These are phyloP conservation scores for Alternaria ventricosa DNA, from an alignment of 2,329 filamentous ascomycete genomes.

Conservation along the genomic window DNA sequence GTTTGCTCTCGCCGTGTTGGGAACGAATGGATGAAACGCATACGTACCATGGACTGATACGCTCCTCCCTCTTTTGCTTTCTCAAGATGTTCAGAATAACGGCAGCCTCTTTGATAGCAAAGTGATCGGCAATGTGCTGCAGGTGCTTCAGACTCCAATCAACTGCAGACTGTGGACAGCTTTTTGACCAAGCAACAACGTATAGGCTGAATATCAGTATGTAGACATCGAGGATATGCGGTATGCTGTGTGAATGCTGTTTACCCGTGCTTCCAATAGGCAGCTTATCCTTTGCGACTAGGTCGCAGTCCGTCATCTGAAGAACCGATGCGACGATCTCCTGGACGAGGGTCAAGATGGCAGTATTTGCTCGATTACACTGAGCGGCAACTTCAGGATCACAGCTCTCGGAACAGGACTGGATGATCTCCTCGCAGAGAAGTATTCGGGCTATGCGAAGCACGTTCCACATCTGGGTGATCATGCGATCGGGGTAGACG, in stretches of 20 bases:
- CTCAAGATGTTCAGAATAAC: slow-evolving; percentile 12
- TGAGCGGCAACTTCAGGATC: neutral
- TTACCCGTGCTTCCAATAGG: neutral
- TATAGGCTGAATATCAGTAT: slow-evolving; percentile 22
- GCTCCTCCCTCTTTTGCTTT: neutral
- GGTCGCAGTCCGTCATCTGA: slow-evolving; percentile 38
- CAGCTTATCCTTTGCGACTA: slow-evolving; percentile 24
- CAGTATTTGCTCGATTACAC: slow-evolving; percentile 12
- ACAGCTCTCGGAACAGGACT: slow-evolving; percentile 1
- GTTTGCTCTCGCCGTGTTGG: neutral
- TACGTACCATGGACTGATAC: slow-evolving; percentile 9
- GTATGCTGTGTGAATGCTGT: slow-evolving; percentile 18
- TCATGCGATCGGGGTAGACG: slow-evolving; percentile 34
- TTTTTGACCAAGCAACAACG: slow-evolving; percentile 19
- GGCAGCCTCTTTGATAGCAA: slow-evolving; percentile 22
- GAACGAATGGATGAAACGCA: neutral
- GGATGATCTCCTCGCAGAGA: slow-evolving; percentile 36
- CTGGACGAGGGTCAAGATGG: slow-evolving; percentile 27
- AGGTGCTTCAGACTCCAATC: slow-evolving; percentile 7
- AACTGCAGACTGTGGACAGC: slow-evolving; percentile 8
- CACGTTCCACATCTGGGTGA: slow-evolving; percentile 43
- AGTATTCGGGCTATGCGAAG: slow-evolving; percentile 40
- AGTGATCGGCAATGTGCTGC: slow-evolving; percentile 22
- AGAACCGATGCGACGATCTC: slow-evolving; percentile 45
- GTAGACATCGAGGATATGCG: slow-evolving; percentile 25